Conservation (phyloP, 1,139 yeast genomes). For the Pichia sp. region DNA sequence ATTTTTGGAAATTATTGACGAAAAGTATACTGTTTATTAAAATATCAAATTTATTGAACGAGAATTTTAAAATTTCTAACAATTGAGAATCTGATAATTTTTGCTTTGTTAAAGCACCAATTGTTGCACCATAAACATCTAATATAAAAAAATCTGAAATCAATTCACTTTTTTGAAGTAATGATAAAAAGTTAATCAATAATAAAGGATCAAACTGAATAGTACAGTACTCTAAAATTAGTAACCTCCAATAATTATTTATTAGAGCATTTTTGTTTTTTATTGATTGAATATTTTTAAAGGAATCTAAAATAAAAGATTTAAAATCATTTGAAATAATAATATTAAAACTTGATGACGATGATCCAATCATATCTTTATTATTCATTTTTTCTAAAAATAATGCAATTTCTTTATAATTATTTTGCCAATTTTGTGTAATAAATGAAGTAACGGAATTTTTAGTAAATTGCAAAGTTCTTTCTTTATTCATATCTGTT, state of each 20-base stretch:
- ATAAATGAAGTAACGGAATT: conserved; percentile 47
- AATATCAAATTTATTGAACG: conserved; percentile 11
- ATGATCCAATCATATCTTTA: conserved; percentile 21
- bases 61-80: conserved; percentile 11
- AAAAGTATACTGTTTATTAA: conserved; percentile 19
- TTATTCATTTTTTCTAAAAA: conserved; percentile 37
- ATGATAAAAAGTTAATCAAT: conserved; percentile 17
- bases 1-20: conserved; percentile 15
- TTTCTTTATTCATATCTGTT: conserved; percentile 38
- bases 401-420: conserved; percentile 37
- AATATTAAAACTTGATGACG: conserved; percentile 17
- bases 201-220: conserved; percentile 16
- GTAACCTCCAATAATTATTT: conserved; percentile 38
- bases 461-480: conserved; percentile 41
- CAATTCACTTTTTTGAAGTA: conserved; percentile 6
- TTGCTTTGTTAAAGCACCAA: conserved; percentile 24
- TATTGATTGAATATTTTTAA: conserved; percentile 15
- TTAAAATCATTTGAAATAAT: conserved; percentile 28
- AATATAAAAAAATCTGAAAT: conserved; percentile 17
- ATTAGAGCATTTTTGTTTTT: conserved; percentile 24
- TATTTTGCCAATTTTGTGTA: conserved; percentile 32
- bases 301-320: conserved; percentile 18
- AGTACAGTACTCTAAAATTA: conserved; percentile 28
- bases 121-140: conserved; percentile 26
- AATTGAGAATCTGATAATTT: conserved; percentile 15